These are phyloP conservation scores for Melanomma pulvis-pyrius DNA, from an alignment of 495 filamentous ascomycete genomes.

Conservation along the genomic window DNA sequence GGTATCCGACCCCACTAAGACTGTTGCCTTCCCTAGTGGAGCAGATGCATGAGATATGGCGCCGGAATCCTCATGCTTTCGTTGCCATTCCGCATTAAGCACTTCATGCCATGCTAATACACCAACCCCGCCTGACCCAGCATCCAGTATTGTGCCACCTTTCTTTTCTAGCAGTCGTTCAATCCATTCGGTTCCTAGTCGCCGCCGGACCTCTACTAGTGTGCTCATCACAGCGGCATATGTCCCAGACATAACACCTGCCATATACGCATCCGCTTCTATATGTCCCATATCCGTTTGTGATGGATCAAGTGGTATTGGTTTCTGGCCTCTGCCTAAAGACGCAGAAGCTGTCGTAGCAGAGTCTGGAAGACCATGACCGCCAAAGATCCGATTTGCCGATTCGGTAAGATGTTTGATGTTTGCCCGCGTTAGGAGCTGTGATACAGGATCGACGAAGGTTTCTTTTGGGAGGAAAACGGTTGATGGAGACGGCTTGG, in stretches of 20 bases:
- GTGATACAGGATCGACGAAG: conserved; percentile 67
- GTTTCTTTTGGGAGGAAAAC: conserved; percentile 66
- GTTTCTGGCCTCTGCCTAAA: conserved; percentile 62
- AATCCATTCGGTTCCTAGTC: conserved; percentile 81
- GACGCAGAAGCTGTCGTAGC: conserved; percentile 56
- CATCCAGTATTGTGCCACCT: conserved; percentile 80
- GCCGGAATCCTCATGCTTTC: conserved; percentile 56
- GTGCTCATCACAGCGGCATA: conserved; percentile 75
- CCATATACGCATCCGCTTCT: conserved; percentile 82
- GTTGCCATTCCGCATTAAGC: conserved; percentile 76
- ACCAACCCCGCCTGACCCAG: conserved; percentile 81
- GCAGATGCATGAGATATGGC: conserved; percentile 27
- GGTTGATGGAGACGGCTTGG: conserved; percentile 71
- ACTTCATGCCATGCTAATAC: conserved; percentile 84
- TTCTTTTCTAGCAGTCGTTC: conserved; percentile 64
- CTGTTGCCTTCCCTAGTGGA: conserved; percentile 62
- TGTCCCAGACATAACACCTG: conserved; percentile 75
- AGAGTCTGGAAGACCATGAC: conserved; percentile 71
- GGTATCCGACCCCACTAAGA: conserved; percentile 62
- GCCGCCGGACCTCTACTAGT: conserved; percentile 81
- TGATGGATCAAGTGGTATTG: conserved; percentile 68
- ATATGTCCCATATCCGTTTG: conserved; percentile 78
- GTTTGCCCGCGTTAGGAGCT: conserved; percentile 65
- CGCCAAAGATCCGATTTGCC: conserved; percentile 73
- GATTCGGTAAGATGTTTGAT: conserved; percentile 72